Percentiles rank a stretch among this genome's conserved stretches.
These are phyloP conservation scores for Stropharia rugosoannulata DNA, from an alignment of 768 basidiomycete genomes.

Conservation along the genomic window DNA sequence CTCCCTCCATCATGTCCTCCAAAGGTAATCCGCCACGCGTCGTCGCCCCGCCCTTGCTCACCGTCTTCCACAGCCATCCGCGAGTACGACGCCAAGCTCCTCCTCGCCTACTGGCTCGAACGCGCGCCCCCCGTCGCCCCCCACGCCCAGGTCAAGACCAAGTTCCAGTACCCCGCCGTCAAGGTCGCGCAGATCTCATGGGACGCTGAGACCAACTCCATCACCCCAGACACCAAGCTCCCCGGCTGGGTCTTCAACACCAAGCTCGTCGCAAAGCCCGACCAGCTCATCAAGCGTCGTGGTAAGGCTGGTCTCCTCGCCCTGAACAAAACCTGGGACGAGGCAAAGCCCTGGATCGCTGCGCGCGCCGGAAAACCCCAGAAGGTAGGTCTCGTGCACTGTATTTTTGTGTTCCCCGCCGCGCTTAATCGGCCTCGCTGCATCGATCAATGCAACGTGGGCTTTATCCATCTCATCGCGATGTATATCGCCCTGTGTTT, in stretches of 20 bases:
- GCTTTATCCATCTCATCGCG: slow-evolving; percentile 18
- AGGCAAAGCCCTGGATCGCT: slow-evolving; percentile 84
- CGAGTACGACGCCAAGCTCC: slow-evolving; percentile 98
- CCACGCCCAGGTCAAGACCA: slow-evolving; percentile 50
- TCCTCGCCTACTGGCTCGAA: slow-evolving; percentile 96
- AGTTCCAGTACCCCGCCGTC: slow-evolving; percentile 63
- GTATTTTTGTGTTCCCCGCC: slow-evolving; percentile 8
- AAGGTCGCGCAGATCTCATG: slow-evolving; percentile 88
- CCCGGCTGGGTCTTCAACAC: slow-evolving; percentile 81
- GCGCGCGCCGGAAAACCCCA: slow-evolving; percentile 91
- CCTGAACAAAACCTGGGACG: slow-evolving; percentile 91
- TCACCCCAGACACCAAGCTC: slow-evolving; percentile 53
- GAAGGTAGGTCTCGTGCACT: slow-evolving; percentile 54
- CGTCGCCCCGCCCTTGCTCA: slow-evolving; percentile 1
- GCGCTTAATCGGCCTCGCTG: slow-evolving; percentile 15
- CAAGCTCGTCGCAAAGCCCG: slow-evolving; percentile 95
- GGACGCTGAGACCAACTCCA: slow-evolving; percentile 65
- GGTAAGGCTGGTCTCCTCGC: slow-evolving; percentile 96
- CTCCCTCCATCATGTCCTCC: slow-evolving; percentile 40
- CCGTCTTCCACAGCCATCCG: slow-evolving; percentile 56
- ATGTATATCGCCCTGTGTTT: slow-evolving; percentile 3
- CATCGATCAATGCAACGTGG: slow-evolving; percentile 11
- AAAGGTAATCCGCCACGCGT: slow-evolving; percentile 31
- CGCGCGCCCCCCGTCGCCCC: slow-evolving; percentile 80
- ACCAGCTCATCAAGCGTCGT: slow-evolving; percentile 99